Base-by-base conservation (phyloP, 306 rosid genomes). In the Pachyrhizus erosus region DNA sequence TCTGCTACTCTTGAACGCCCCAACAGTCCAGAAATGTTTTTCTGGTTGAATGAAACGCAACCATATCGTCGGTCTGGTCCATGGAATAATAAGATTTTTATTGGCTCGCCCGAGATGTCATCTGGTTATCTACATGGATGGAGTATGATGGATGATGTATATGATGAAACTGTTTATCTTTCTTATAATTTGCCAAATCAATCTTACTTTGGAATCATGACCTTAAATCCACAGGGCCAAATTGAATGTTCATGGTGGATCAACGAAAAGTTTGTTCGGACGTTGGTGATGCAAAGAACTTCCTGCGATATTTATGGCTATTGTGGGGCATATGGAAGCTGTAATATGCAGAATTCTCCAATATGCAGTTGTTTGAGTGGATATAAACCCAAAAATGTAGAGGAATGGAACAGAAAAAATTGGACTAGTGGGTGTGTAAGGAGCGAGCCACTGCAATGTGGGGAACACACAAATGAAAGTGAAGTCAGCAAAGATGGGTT, bases 361-460 rank as follows among this genome's bases (percentile, higher is more conserved):
- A 5, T 70, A 26, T 90, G 93, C 27, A 72, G 64, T 11, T 90
- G 91, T 48, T 75, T 87, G 58, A 68, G 37, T 15, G 91, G 91
- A 52, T 90, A 64, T 69, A 18, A 14, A n/a, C 87, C 86, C 21
- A 82, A 57, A 26, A 82, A 55, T 51, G 21, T 2, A 29, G 66
- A 78, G 21, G 85, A 67, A 0, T 88, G 91, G 89, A 55, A 69
- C 0, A 51, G 2, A 0, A 66, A 78, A 1, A 74, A 72, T 11
- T 88, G 87, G 87, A 83, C 75, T 3, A 65, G 29, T 37, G 87
- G 91, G 5, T 90, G 90, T 60, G 70, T 81, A 42, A 77, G 83
- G 70, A 80, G 13, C 2, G 21, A 20, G 12, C 15, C 73, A 6
- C 52, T 72, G 1, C 54, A 80, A 6, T 80, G 73, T 72, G 79